Evolutionary conservation across 768 basidiomycete species (phyloP).

Genomic region (Dacryopinax primogenitus): DNA sequence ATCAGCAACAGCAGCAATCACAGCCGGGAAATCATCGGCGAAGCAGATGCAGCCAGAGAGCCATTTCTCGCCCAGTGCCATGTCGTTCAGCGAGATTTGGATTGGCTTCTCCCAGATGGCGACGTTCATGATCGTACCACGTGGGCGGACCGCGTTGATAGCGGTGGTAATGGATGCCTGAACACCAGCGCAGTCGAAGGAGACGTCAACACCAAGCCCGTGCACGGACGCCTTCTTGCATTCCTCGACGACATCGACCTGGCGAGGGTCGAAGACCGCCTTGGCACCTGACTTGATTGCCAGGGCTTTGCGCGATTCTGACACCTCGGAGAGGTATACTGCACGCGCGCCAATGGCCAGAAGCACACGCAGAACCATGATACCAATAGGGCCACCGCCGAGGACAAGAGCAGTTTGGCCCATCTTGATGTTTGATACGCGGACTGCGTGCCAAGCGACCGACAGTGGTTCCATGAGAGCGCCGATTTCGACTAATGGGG

Average conservation of each 20-base stretch:
- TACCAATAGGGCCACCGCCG: conserved; percentile 38
- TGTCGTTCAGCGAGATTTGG: conserved; percentile 28
- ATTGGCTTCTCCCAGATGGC: conserved; percentile 34
- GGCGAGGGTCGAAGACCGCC: conserved; percentile 28
- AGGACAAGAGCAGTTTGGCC: conserved; percentile 33
- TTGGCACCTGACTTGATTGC: conserved; percentile 32
- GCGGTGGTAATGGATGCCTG: conserved; percentile 31
- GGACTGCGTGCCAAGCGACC: conserved; percentile 37
- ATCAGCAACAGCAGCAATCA: conserved; percentile 30
- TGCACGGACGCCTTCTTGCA: conserved; percentile 23
- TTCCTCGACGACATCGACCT: conserved; percentile 22
- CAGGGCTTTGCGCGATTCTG: conserved; percentile 29
- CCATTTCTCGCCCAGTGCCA: conserved; percentile 31
- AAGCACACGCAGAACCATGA: conserved; percentile 32
- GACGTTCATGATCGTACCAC: conserved; percentile 33
- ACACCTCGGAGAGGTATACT: conserved; percentile 35
- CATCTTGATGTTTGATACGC: conserved; percentile 29
- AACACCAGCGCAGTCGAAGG: conserved; percentile 37
- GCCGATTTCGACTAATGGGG: conserved; percentile 37
- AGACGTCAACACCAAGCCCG: conserved; percentile 33
- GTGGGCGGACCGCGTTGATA: conserved; percentile 28
- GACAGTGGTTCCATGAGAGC: conserved; percentile 39
- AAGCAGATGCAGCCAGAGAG: conserved; percentile 34
- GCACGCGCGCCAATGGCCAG: conserved; percentile 24
- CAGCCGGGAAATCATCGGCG: conserved; percentile 30